phyloP scores from a whole-genome alignment of 176 grass and related monocot species.

The Chrysopogon serrulatus region DNA sequence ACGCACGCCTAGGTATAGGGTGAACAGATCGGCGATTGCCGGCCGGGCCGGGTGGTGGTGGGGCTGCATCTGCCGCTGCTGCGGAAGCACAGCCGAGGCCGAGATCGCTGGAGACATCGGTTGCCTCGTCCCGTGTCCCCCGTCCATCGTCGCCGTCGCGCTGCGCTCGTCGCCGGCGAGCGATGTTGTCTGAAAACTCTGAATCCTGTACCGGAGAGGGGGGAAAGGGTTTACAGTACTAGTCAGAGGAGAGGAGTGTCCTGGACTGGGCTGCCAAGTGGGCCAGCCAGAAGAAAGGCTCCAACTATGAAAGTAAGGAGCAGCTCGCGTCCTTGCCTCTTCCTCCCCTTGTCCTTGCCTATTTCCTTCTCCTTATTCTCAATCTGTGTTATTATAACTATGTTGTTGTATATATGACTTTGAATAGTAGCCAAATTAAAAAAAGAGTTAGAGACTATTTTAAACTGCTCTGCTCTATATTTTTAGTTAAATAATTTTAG shows the following conservation, averaged over 20 bases:
- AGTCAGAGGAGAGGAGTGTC: not conserved
- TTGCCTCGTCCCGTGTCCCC: constrained; percentile 42
- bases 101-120: constrained; percentile 40
- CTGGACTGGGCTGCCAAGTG: not conserved
- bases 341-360: too few relatives aligned
- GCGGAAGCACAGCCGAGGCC: constrained; percentile 17
- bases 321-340: too few relatives aligned
- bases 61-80: constrained; percentile 52
- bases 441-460: too few relatives aligned
- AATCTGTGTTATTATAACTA: too few relatives aligned
- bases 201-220: not conserved
- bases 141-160: constrained; percentile 26
- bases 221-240: constrained; percentile 26
- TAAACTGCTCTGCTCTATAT: too few relatives aligned
- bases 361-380: too few relatives aligned
- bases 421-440: too few relatives aligned
- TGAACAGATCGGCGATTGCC: constrained; percentile 90
- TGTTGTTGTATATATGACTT: too few relatives aligned
- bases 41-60: constrained; percentile 63
- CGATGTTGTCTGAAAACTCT: not conserved
- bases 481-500: too few relatives aligned
- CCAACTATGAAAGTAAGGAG: too few relatives aligned
- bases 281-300: not conserved
- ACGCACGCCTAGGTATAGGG: constrained; percentile 83
- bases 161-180: constrained; percentile 15